Conservation (phyloP, 176 grass and related monocot species). For the Dactylis glomerata region DNA sequence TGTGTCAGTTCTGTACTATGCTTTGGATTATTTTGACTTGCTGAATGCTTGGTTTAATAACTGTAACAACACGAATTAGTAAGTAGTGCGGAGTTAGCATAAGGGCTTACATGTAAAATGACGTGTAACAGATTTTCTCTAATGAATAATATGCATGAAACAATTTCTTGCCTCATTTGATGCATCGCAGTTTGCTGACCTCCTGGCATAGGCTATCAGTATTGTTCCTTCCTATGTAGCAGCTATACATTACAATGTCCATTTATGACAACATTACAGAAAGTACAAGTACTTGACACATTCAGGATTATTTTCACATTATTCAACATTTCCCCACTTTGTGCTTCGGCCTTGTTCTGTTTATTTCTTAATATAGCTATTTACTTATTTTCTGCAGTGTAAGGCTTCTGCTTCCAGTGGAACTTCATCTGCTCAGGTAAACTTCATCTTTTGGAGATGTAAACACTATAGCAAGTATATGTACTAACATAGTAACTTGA, state of each 20-base stretch:
- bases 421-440: constrained; percentile 79
- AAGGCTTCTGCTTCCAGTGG: constrained; percentile 68
- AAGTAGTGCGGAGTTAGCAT: neutral
- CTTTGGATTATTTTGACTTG: constrained; percentile 17
- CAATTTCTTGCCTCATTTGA: neutral
- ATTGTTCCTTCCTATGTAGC: neutral
- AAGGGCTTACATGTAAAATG: neutral
- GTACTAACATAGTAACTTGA: constrained; percentile 28
- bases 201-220: constrained; percentile 1
- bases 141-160: neutral
- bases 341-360: constrained; percentile 2
- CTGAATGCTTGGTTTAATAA: neutral
- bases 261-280: neutral
- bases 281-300: constrained; percentile 19
- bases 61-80: neutral
- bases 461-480: neutral
- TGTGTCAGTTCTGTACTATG: neutral
- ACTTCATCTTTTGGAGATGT: neutral
- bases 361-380: neutral
- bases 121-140: neutral
- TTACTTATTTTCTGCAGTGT: constrained; percentile 44
- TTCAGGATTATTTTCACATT: neutral
- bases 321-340: neutral
- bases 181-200: neutral
- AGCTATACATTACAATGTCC: neutral